Conservation (phyloP, 495 filamentous ascomycete genomes). For the Trypethelium eluteriae region DNA sequence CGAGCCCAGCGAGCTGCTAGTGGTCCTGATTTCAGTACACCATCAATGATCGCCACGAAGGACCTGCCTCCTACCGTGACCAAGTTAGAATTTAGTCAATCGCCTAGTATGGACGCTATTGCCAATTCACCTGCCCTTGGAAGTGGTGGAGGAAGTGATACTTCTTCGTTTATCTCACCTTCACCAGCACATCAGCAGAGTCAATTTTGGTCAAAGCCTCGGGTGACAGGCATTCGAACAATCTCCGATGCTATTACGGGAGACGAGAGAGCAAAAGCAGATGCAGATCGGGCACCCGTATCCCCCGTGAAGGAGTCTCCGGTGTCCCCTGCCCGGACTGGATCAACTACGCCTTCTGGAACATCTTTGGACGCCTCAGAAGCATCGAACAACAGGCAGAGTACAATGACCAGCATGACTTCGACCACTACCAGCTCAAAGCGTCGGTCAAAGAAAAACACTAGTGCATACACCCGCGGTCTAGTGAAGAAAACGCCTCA, state of each 20-base stretch:
- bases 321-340: constrained; percentile 62
- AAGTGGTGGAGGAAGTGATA: constrained; percentile 36
- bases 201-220: constrained; percentile 30
- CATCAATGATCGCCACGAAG: constrained; percentile 45
- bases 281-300: constrained; percentile 35
- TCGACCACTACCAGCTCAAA: constrained; percentile 38
- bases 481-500: constrained; percentile 72
- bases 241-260: constrained; percentile 74
- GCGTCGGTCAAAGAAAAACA: constrained; percentile 79
- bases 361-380: constrained; percentile 54
- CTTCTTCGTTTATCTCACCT: constrained; percentile 48
- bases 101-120: constrained; percentile 39
- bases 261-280: constrained; percentile 47
- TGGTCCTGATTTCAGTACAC: constrained; percentile 21
- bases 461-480: constrained; percentile 85
- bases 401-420: constrained; percentile 32
- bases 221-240: constrained; percentile 59
- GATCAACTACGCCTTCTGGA: constrained; percentile 77
- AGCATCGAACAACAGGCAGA: constrained; percentile 53
- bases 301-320: constrained; percentile 59
- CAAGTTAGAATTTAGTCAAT: constrained; percentile 52
- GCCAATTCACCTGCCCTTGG: constrained; percentile 44
- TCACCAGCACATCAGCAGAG: constrained; percentile 28
- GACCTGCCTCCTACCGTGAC: constrained; percentile 53
- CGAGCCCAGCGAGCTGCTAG: constrained; percentile 36